Evolutionary conservation across 495 filamentous ascomycete species (phyloP).

Genomic region (Trichoderma asperelloides): DNA sequence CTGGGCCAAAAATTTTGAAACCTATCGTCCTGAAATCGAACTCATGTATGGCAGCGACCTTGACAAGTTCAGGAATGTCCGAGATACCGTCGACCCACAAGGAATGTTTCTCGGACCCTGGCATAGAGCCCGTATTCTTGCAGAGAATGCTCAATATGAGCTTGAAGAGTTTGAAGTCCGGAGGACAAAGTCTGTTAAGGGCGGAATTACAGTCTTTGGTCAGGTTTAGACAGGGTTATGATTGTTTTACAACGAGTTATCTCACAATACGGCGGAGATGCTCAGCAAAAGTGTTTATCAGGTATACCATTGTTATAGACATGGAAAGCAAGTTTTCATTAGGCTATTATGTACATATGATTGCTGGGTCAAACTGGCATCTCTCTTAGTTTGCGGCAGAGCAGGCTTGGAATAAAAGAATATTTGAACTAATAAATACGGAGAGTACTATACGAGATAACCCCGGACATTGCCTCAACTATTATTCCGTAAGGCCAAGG

Average conservation of each 20-base stretch:
- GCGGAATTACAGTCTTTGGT: neutral
- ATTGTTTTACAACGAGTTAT: neutral
- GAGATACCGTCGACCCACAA: constrained; percentile 70
- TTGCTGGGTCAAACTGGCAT: neutral
- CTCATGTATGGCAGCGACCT: constrained; percentile 47
- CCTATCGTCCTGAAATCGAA: constrained; percentile 46
- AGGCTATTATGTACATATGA: neutral
- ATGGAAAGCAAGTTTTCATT: neutral
- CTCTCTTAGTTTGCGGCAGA: neutral
- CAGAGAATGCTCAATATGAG: constrained; percentile 20
- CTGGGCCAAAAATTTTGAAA: constrained; percentile 93
- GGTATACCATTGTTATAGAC: neutral
- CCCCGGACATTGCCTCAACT: no score
- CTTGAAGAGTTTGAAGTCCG: constrained; percentile 32
- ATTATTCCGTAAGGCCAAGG: no score
- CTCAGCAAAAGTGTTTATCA: neutral
- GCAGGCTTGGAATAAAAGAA: neutral
- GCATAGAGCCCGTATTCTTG: constrained; percentile 67
- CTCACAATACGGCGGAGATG: neutral
- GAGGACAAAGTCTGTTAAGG: neutral
- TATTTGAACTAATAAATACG: neutral
- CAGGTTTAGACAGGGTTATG: neutral
- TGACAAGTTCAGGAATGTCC: constrained; percentile 54
- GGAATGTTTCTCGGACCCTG: constrained; percentile 90
- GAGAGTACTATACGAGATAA: neutral